Evolutionary conservation across 208 protist species (phyloP).

Genomic region (Leishmania amazonensis): DNA sequence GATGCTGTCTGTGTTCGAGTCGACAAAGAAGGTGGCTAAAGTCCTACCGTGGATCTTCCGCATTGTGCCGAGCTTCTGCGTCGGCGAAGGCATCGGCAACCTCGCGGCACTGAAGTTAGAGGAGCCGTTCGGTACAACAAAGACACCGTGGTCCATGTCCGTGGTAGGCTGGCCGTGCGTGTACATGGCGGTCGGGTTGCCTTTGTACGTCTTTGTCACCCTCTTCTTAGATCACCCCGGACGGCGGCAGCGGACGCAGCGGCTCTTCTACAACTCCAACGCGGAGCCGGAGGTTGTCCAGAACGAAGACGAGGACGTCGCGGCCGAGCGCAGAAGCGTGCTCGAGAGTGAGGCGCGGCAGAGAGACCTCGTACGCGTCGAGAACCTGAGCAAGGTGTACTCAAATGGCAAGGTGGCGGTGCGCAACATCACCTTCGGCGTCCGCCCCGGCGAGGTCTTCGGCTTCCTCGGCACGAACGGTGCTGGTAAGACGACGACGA

Average conservation of each 20-base stretch:
- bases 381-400: slow-evolving; percentile 70
- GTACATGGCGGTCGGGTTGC: slow-evolving; percentile 66
- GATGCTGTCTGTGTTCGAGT: slow-evolving; percentile 48
- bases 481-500: slow-evolving; percentile 90
- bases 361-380: slow-evolving; percentile 56
- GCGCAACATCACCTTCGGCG: slow-evolving; percentile 70
- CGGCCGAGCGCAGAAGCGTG: slow-evolving; percentile 45
- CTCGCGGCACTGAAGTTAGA: slow-evolving; percentile 38
- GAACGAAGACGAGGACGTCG: slow-evolving; percentile 48
- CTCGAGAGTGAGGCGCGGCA: slow-evolving; percentile 26
- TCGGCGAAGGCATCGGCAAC: slow-evolving; percentile 79
- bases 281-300: slow-evolving; percentile 32
- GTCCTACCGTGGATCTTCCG: slow-evolving; percentile 64
- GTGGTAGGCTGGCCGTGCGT: slow-evolving; percentile 55
- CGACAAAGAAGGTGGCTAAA: slow-evolving; percentile 41
- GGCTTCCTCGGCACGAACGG: slow-evolving; percentile 90
- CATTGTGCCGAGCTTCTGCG: slow-evolving; percentile 71
- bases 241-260: slow-evolving; percentile 35
- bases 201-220: slow-evolving; percentile 61
- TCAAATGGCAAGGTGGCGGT: slow-evolving; percentile 69
- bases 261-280: slow-evolving; percentile 31
- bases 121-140: slow-evolving; percentile 32
- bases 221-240: slow-evolving; percentile 70
- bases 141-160: slow-evolving; percentile 42
- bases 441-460: slow-evolving; percentile 77